These are phyloP conservation scores for Noccaea caerulescens DNA, from an alignment of 345 rosid species.

Conservation along the genomic window DNA sequence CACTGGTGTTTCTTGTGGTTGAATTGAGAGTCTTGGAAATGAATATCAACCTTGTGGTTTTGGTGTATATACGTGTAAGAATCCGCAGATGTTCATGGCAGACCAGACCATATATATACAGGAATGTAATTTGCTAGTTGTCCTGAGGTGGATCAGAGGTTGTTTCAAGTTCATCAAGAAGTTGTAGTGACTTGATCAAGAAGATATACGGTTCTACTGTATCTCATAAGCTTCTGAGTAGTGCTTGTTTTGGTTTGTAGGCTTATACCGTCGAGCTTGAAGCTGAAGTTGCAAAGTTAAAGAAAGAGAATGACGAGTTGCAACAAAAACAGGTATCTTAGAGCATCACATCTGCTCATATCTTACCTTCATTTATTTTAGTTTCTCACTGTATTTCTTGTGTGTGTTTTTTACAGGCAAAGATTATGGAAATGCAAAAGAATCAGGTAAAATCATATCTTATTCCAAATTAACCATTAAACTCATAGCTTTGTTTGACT, in stretches of 20 bases:
- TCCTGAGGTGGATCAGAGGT: constrained; percentile 18
- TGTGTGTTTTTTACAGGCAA: constrained; percentile 53
- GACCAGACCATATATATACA: constrained; percentile 10
- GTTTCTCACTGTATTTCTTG: constrained; percentile 15
- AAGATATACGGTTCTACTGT: neutral
- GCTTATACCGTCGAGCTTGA: constrained; percentile 96
- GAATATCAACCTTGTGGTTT: constrained; percentile 30
- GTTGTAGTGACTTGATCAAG: constrained; percentile 16
- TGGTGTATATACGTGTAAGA: constrained; percentile 32
- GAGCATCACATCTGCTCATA: constrained; percentile 24
- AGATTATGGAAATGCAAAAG: constrained; percentile 77
- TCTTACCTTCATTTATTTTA: constrained; percentile 15
- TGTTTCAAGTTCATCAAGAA: constrained; percentile 29
- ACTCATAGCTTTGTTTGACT: neutral
- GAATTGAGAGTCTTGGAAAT: constrained; percentile 4
- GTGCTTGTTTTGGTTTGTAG: constrained; percentile 45
- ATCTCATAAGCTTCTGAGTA: constrained; percentile 19
- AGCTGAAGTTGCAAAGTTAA: constrained; percentile 85
- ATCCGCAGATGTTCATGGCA: constrained; percentile 29
- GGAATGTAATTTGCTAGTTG: constrained; percentile 34
- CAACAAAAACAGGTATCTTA: constrained; percentile 69
- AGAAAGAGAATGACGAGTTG: constrained; percentile 79
- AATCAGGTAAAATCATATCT: constrained; percentile 58
- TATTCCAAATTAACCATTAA: constrained; percentile 1
- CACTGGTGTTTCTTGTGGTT: constrained; percentile 25